Evolutionary conservation across 495 filamentous ascomycete species (phyloP), one percentile per base, ranked within the genome.

Genomic region (Ramalina intermedia): DNA sequence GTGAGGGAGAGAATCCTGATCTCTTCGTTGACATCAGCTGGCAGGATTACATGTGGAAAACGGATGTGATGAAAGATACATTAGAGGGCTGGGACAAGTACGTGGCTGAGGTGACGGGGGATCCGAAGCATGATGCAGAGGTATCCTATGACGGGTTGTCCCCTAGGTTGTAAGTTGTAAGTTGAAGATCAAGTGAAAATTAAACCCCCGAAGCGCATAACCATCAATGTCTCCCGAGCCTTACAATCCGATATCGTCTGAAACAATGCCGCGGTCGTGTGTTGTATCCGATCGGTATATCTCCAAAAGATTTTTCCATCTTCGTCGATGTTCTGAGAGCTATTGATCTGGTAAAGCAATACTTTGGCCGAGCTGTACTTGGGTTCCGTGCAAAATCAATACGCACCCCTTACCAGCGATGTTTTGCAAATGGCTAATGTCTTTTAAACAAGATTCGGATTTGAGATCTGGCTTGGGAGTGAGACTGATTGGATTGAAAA

Each of bases 21-120:
- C 83, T 85, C 67, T 89, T 84, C 85, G 84, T 82, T 24, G 80
- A 81, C 73, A 79, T 78, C 23, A 81, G 85, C 59, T 79, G 87
- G 44, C 83, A 87, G 67, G 73, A 74, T 58, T 75, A 80, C 72
- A 84, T 87, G 56, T 87, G 85, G 62, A 79, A 81, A 18, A 66
- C 77, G 56, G 82, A 87, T 64, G 76, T 76, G 50, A 71, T 79
- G 41, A 67, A 74, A 63, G 75, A 76, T 37, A 70, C 80, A 3
- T 61, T 69, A 50, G 75, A 81, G 51, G n/a, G 29, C 2, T 43
- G 18, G 17, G 26, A 16, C 17, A 16, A 36, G 33, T 63, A 80
- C 43, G 71, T 82, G n/a, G 69, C 84, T 41, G 63, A 74, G 21
- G 79, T 83, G 64, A 56, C 64, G 50, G 41, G 50, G 16, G 21